These are phyloP conservation scores for Dentipellis fragilis DNA, from an alignment of 768 basidiomycete genomes.

Conservation along the genomic window DNA sequence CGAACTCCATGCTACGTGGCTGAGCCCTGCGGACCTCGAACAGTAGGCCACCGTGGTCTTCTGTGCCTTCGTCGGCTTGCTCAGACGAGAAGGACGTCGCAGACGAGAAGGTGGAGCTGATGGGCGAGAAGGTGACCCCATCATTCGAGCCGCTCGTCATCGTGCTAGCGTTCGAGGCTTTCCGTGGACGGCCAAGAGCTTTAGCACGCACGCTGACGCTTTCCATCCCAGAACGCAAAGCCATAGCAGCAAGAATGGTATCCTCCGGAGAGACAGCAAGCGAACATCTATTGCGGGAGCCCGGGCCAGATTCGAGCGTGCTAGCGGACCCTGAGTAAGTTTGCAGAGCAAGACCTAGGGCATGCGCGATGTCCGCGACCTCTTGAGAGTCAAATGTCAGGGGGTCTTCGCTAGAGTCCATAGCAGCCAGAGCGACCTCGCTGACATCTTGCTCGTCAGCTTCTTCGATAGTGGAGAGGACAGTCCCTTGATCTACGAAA, in stretches of 20 bases:
- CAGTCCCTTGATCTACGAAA: neutral
- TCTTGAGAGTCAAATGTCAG: neutral
- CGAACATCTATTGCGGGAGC: neutral
- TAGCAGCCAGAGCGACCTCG: neutral
- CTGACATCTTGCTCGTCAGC: neutral
- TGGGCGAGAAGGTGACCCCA: neutral
- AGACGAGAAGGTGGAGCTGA: neutral
- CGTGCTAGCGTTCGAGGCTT: neutral
- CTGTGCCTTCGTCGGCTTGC: neutral
- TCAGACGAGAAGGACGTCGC: neutral
- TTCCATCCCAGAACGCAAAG: constrained; percentile 1
- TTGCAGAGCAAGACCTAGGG: neutral
- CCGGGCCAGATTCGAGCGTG: neutral
- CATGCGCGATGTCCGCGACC: constrained; percentile 1
- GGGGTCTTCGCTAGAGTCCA: neutral
- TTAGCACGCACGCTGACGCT: neutral
- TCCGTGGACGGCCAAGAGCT: neutral
- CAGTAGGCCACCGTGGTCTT: neutral
- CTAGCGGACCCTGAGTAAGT: neutral
- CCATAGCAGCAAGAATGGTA: neutral
- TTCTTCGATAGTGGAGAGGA: neutral
- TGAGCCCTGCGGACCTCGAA: neutral
- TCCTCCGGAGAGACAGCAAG: neutral
- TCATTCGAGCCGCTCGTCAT: neutral
- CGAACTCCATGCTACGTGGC: constrained; percentile 2